Percentiles rank a stretch among this genome's conserved stretches.
phyloP scores from a whole-genome alignment of 345 rosid species.

The Brassica nigra region DNA sequence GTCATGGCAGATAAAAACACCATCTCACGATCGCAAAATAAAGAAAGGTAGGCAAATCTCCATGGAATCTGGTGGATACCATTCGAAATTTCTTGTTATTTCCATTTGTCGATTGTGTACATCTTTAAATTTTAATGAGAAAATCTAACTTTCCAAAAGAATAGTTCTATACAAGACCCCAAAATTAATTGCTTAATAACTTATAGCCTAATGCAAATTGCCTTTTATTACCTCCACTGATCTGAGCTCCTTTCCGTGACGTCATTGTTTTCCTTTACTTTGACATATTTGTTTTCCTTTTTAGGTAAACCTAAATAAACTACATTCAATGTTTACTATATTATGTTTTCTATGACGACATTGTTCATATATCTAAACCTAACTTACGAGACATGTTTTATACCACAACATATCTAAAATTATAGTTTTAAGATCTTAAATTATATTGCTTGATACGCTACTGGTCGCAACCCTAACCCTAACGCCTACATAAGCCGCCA shows the following conservation, averaged over 20 bases:
- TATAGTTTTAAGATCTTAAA: not conserved
- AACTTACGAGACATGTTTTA: not conserved
- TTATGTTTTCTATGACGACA: not conserved
- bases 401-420: not conserved
- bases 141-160: not conserved
- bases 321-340: not conserved
- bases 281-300: not conserved
- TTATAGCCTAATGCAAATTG: not conserved
- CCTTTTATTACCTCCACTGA: not conserved
- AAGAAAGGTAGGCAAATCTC: conserved; percentile 31
- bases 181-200: not conserved
- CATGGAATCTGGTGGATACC: not conserved
- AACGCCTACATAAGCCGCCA: conserved; percentile 34
- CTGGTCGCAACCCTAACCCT: conserved; percentile 22
- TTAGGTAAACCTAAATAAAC: not conserved
- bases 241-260: not conserved
- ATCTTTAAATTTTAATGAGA: not conserved
- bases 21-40: not conserved
- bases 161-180: not conserved
- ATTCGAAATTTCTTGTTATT: not conserved
- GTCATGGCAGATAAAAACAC: not conserved
- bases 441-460: not conserved
- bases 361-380: not conserved
- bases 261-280: not conserved
- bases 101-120: not conserved